Evolutionary conservation across 2,329 filamentous ascomycete species (phyloP).

Genomic region (Aspergillus costaricaensis): DNA sequence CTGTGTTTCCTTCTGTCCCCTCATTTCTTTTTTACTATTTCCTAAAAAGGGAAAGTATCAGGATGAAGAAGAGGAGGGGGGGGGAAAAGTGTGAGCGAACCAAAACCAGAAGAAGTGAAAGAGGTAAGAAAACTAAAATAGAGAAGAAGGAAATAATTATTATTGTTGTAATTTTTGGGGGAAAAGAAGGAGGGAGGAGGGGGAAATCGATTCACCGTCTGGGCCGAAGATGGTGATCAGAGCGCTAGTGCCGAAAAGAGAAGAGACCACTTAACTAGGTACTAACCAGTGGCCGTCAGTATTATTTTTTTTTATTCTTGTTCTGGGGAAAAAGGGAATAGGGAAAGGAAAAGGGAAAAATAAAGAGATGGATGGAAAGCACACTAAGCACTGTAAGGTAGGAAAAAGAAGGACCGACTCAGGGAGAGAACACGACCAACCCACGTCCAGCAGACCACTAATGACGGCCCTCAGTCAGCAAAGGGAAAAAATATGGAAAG

Average conservation of each 20-base stretch:
- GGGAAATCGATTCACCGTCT: constrained; percentile 1
- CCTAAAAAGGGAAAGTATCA: background rate
- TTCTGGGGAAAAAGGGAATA: constrained; percentile 5
- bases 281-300: background rate
- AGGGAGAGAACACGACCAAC: background rate
- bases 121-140: constrained; percentile 9
- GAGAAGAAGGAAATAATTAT: constrained; percentile 3
- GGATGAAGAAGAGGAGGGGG: background rate
- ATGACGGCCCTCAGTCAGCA: background rate
- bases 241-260: constrained; percentile 13
- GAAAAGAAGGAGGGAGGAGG: background rate
- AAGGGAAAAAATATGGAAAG: too few relatives aligned
- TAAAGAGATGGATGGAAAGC: background rate
- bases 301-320: background rate
- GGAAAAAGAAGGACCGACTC: too few relatives aligned
- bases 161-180: constrained; percentile 8
- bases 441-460: too few relatives aligned
- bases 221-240: constrained; percentile 17
- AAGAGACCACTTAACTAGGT: background rate
- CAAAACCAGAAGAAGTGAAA: background rate
- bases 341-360: background rate
- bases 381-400: background rate
- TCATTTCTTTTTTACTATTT: constrained; percentile 1
- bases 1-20: background rate
- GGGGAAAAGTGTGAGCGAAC: background rate